Conservation (phyloP, 2,329 filamentous ascomycete species). For the Cordyceps farinosa region DNA sequence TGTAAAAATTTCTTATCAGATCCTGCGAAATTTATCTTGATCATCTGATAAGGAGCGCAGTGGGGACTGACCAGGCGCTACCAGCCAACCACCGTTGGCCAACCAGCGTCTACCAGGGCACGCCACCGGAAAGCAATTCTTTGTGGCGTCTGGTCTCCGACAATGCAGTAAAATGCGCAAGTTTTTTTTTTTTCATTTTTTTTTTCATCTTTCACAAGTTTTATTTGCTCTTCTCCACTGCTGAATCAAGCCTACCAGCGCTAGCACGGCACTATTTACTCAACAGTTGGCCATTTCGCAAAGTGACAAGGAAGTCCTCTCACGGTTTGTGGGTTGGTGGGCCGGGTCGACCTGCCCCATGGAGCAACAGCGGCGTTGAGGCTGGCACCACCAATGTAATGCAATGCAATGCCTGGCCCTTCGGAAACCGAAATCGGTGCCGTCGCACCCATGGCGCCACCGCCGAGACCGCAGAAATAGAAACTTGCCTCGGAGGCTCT, state of each 20-base stretch:
- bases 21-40: constrained; percentile 19
- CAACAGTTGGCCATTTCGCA: background rate
- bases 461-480: background rate
- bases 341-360: constrained; percentile 2
- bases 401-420: background rate
- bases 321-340: background rate
- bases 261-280: background rate
- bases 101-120: too few species aligned
- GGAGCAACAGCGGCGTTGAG: background rate
- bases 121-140: background rate
- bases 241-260: background rate
- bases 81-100: background rate
- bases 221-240: background rate
- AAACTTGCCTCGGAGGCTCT: too few species aligned
- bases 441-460: constrained; percentile 3
- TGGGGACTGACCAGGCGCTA: background rate
- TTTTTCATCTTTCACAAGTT: too few species aligned
- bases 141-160: background rate
- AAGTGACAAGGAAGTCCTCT: too few species aligned
- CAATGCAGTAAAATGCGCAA: background rate
- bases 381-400: background rate
- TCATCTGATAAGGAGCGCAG: constrained; percentile 18
- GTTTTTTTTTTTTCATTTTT: background rate
- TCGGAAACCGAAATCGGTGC: constrained; percentile 11
- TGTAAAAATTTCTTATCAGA: constrained; percentile 17